A percentile compares a stretch with the other conserved stretches of the same genome.
Evolutionary conservation across 1,139 yeast genomes (phyloP).

Genomic region (Magnusiomyces sp.): DNA sequence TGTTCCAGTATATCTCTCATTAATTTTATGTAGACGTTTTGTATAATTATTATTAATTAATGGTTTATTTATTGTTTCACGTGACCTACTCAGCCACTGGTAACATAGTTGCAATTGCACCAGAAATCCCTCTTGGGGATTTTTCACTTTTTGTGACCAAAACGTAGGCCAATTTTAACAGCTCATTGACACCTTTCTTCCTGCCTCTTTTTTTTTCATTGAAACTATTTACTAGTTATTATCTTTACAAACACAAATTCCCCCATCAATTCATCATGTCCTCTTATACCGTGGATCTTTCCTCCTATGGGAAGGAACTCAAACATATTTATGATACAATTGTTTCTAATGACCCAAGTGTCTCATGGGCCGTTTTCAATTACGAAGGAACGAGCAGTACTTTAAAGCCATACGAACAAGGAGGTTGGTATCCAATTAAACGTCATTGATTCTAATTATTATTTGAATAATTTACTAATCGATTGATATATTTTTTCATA

Average conservation of each 20-base stretch:
- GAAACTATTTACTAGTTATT: too few relatives aligned
- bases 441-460: neutral
- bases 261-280: too few relatives aligned
- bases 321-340: conserved; percentile 35
- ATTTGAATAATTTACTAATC: neutral
- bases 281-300: conserved; percentile 30
- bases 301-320: conserved; percentile 33
- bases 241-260: too few relatives aligned
- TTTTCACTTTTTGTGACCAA: neutral
- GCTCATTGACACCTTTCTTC: too few relatives aligned
- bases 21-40: conserved; percentile 17
- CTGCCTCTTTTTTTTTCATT: too few relatives aligned
- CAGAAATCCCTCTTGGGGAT: too few relatives aligned
- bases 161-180: neutral
- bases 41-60: neutral
- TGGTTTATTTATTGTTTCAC: neutral
- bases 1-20: conserved; percentile 90
- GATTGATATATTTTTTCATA: neutral
- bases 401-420: conserved; percentile 29
- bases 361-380: conserved; percentile 38
- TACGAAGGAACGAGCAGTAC: conserved; percentile 32
- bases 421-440: conserved; percentile 20
- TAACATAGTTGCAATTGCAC: neutral
- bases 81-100: neutral
- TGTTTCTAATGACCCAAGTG: conserved; percentile 34